Conservation (phyloP, 495 filamentous ascomycete species). For the Penicillium lividum region DNA sequence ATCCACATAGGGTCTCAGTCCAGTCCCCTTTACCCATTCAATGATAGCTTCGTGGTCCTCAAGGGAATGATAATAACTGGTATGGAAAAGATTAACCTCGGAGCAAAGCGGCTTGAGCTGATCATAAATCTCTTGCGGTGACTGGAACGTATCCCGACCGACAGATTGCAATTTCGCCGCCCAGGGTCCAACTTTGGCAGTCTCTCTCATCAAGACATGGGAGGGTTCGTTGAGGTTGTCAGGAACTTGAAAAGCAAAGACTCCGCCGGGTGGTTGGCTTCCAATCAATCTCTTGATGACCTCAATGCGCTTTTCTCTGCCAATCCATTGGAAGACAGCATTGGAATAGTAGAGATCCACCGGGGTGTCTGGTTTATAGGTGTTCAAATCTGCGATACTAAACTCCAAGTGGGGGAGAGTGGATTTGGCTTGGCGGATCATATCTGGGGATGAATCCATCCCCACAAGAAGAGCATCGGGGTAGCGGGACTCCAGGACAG, state of each 20-base stretch:
- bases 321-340: conserved; percentile 58
- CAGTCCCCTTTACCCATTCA: conserved; percentile 59
- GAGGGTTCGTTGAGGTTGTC: conserved; percentile 51
- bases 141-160: conserved; percentile 50
- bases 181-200: conserved; percentile 42
- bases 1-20: conserved; percentile 52
- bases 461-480: conserved; percentile 47
- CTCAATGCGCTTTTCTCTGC: conserved; percentile 37
- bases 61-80: conserved; percentile 53
- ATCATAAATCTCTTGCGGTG: conserved; percentile 47
- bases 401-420: conserved; percentile 38
- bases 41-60: conserved; percentile 48
- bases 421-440: conserved; percentile 49
- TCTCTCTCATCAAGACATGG: conserved; percentile 51
- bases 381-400: conserved; percentile 36
- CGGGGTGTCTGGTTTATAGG: conserved; percentile 33
- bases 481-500: conserved; percentile 42
- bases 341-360: conserved; percentile 55
- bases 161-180: conserved; percentile 29
- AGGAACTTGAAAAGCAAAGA: conserved; percentile 57
- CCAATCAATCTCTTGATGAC: conserved; percentile 43
- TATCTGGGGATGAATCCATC: conserved; percentile 55
- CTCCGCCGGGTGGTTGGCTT: conserved; percentile 40
- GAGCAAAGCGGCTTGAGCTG: conserved; percentile 42
- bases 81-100: conserved; percentile 51